Percentiles rank a stretch among this genome's conserved stretches.
Evolutionary conservation across 2,329 filamentous ascomycete species (phyloP).

Genomic region (Cladorrhinum sp.): DNA sequence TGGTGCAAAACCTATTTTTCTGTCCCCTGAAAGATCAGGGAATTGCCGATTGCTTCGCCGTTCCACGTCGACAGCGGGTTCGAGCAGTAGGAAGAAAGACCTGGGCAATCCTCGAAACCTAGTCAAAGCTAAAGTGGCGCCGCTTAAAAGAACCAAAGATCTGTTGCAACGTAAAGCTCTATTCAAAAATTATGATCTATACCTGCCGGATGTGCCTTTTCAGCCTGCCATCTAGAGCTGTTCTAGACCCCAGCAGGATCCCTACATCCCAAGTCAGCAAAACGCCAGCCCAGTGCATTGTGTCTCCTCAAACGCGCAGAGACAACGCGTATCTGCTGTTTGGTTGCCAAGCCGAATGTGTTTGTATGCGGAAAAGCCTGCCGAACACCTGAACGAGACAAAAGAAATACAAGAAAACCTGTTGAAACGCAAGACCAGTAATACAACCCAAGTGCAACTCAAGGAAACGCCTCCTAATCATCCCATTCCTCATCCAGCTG

Average conservation of each 20-base stretch:
- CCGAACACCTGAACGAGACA: not conserved
- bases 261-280: not conserved
- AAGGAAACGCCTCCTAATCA: slow-evolving; percentile 43
- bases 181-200: not conserved
- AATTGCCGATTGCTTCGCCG: too few species aligned
- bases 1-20: too few species aligned
- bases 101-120: too few species aligned
- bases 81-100: too few species aligned
- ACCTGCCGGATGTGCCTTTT: not conserved
- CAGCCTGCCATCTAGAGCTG: not conserved
- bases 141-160: too few species aligned
- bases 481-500: slow-evolving; percentile 98
- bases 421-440: not conserved
- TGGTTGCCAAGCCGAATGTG: not conserved
- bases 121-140: too few species aligned
- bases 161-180: not conserved
- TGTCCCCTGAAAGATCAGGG: too few species aligned
- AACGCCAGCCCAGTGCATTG: slow-evolving; percentile 4
- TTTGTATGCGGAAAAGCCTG: not conserved
- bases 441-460: not conserved
- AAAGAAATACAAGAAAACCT: not conserved
- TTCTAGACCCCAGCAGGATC: not conserved
- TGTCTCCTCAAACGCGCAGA: not conserved
- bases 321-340: not conserved
- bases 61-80: too few species aligned